Conservation (phyloP, 306 rosid species). For the Adenanthera pavonina region DNA sequence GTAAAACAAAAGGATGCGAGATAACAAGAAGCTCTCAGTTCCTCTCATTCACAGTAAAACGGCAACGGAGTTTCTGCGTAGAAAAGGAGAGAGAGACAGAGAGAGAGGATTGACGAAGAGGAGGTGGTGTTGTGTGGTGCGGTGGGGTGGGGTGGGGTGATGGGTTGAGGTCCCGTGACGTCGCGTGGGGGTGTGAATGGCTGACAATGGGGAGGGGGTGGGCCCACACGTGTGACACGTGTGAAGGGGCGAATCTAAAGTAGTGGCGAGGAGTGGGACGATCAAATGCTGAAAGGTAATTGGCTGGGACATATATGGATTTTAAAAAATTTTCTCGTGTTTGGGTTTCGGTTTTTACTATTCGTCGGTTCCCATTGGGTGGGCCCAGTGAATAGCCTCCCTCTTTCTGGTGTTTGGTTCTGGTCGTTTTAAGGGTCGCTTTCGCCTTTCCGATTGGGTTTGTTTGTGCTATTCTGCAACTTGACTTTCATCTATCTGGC, state of each 20-base stretch:
- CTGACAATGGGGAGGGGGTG: conserved; percentile 1
- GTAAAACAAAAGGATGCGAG: neutral
- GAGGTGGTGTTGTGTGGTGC: neutral
- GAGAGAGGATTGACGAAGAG: neutral
- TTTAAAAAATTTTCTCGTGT: neutral
- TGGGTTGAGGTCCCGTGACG: conserved; percentile 56
- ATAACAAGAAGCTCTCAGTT: neutral
- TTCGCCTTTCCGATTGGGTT: neutral
- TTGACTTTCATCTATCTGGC: neutral
- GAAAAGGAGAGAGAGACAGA: neutral
- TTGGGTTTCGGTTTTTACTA: neutral
- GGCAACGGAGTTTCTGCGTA: conserved; percentile 18
- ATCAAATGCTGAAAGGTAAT: conserved; percentile 60
- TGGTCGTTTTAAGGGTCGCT: conserved; percentile 11
- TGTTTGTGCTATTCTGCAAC: neutral
- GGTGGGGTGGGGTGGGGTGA: neutral
- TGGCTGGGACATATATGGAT: conserved; percentile 37
- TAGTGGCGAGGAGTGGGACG: conserved; percentile 64
- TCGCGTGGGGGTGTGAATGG: conserved; percentile 40
- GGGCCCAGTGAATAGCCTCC: neutral
- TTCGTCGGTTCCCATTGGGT: neutral
- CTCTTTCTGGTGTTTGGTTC: neutral
- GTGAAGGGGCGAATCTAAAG: conserved; percentile 56
- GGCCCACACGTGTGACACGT: conserved; percentile 51
- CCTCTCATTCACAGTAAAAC: conserved; percentile 3